A percentile compares a stretch with the other conserved stretches of the same genome.
Conservation (phyloP, 2,329 filamentous ascomycete species). For the Colletotrichum cordylinicola region DNA sequence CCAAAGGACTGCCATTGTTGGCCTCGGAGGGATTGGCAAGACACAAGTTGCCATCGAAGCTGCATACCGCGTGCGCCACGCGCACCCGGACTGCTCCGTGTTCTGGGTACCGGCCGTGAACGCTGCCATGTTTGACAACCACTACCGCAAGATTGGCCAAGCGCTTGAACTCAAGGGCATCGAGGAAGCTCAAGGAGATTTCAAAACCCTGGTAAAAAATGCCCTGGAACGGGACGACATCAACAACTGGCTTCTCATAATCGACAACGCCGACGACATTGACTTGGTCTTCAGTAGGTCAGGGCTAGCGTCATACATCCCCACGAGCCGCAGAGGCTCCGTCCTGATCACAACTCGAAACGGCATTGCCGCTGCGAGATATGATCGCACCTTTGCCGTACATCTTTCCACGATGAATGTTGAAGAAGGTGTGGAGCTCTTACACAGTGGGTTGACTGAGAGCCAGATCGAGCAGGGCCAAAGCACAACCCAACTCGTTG, state of each 20-base stretch:
- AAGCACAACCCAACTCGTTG: too few species aligned
- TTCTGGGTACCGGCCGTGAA: neutral
- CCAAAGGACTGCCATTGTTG: slow-evolving; percentile 31
- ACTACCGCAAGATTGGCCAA: neutral
- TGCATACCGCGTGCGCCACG: slow-evolving; percentile 29
- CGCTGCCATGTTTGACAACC: accelerated
- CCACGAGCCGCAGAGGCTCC: slow-evolving; percentile 20
- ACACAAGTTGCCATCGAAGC: slow-evolving; percentile 43
- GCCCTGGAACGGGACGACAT: neutral
- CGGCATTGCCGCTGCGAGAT: too few species aligned
- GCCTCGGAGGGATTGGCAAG: slow-evolving; percentile 42
- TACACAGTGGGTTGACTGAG: too few species aligned
- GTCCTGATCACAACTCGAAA: slow-evolving; percentile 27
- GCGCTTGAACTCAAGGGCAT: accelerated
- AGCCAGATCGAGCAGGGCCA: too few species aligned
- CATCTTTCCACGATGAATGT: too few species aligned
- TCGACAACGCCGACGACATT: neutral
- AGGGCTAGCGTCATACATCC: slow-evolving; percentile 32
- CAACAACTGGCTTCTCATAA: neutral
- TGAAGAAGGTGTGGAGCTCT: too few species aligned
- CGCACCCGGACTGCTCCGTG: accelerated
- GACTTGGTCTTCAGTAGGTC: slow-evolving; percentile 28
- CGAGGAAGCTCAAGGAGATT: accelerated
- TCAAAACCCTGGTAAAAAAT: accelerated
- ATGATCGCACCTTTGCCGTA: too few species aligned